Evolutionary conservation across 495 filamentous ascomycete species (phyloP).

Genomic region (Oidiodendron maius): DNA sequence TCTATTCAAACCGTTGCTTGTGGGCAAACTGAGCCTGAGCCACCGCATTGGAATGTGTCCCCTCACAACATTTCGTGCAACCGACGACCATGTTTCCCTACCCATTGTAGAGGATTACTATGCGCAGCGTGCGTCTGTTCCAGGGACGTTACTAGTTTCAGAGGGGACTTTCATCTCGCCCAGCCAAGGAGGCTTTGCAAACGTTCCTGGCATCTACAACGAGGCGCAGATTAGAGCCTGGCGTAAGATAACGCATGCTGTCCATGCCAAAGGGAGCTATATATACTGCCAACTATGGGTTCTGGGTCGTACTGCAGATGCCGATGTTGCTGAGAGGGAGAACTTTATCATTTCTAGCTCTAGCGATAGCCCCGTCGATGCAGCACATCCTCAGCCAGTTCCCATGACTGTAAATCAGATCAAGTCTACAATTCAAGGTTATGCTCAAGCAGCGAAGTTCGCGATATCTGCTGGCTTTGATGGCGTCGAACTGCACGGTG

Average conservation of each 20-base stretch:
- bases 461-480: slow-evolving; percentile 41
- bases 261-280: slow-evolving; percentile 44
- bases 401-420: slow-evolving; percentile 39
- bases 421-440: slow-evolving; percentile 30
- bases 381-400: slow-evolving; percentile 13
- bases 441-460: slow-evolving; percentile 28
- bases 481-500: slow-evolving; percentile 51
- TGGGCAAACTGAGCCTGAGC: slow-evolving; percentile 41
- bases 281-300: slow-evolving; percentile 52
- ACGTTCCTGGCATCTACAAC: slow-evolving; percentile 44
- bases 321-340: slow-evolving; percentile 24
- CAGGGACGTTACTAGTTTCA: slow-evolving; percentile 49
- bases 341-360: slow-evolving; percentile 29
- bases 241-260: slow-evolving; percentile 44
- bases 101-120: slow-evolving; percentile 49
- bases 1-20: slow-evolving; percentile 50
- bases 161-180: slow-evolving; percentile 49
- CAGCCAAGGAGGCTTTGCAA: slow-evolving; percentile 41
- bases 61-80: slow-evolving; percentile 45
- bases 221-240: slow-evolving; percentile 41
- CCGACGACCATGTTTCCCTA: slow-evolving; percentile 21
- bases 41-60: slow-evolving; percentile 52
- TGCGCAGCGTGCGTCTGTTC: slow-evolving; percentile 42
- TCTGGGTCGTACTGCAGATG: slow-evolving; percentile 36
- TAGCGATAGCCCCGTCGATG: slow-evolving; percentile 40